These are phyloP conservation scores for Pythium apleroticum DNA, from an alignment of 352 stramenopile genomes.

Conservation along the genomic window DNA sequence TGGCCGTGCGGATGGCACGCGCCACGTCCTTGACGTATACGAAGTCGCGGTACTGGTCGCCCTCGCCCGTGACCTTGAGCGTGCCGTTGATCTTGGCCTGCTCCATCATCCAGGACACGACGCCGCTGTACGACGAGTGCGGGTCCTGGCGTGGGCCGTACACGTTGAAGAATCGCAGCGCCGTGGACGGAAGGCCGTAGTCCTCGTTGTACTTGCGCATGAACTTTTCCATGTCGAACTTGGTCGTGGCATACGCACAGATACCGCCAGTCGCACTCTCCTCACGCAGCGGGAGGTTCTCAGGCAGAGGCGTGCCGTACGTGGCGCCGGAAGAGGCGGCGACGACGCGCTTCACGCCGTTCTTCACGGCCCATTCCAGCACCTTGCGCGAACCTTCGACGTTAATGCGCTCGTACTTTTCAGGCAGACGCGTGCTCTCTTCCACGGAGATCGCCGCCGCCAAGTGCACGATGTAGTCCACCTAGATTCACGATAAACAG, in stretches of 20 bases:
- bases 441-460: slow-evolving; percentile 84
- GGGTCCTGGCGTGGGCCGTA: slow-evolving; percentile 82
- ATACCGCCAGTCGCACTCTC: slow-evolving; percentile 75
- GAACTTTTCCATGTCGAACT: slow-evolving; percentile 84
- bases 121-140: slow-evolving; percentile 80
- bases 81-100: slow-evolving; percentile 82
- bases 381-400: slow-evolving; percentile 81
- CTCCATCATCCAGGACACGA: slow-evolving; percentile 88
- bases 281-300: slow-evolving; percentile 73
- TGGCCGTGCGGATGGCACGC: slow-evolving; percentile 74
- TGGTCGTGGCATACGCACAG: slow-evolving; percentile 79
- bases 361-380: slow-evolving; percentile 72
- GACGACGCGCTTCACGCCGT: slow-evolving; percentile 77
- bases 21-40: slow-evolving; percentile 87
- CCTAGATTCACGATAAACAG: slow-evolving; percentile 28
- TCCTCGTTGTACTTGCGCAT: slow-evolving; percentile 72
- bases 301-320: slow-evolving; percentile 62
- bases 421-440: slow-evolving; percentile 79
- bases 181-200: slow-evolving; percentile 70
- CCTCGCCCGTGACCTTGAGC: slow-evolving; percentile 75
- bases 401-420: slow-evolving; percentile 88
- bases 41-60: slow-evolving; percentile 84
- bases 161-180: slow-evolving; percentile 85
- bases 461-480: slow-evolving; percentile 84
- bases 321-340: slow-evolving; percentile 76